A percentile compares a stretch with the other conserved stretches of the same genome.
phyloP scores from a whole-genome alignment of 768 basidiomycete species.

The Lepiota subincarnata region DNA sequence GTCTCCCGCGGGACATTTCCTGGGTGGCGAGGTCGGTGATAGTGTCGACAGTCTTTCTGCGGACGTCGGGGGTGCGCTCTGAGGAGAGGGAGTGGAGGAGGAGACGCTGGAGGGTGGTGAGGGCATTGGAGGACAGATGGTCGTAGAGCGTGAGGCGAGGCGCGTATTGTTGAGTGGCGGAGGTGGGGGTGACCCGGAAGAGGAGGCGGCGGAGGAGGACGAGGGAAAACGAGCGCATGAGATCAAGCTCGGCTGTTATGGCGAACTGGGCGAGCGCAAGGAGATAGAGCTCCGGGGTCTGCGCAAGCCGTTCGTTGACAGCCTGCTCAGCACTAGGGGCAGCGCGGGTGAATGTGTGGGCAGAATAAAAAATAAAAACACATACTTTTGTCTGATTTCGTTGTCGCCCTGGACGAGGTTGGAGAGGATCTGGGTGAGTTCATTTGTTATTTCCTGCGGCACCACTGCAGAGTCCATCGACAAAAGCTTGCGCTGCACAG shows the following conservation, averaged over 20 bases:
- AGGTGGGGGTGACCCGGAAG: constrained; percentile 52
- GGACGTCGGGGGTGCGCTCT: constrained; percentile 54
- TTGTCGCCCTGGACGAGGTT: constrained; percentile 85
- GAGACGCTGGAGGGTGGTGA: constrained; percentile 71
- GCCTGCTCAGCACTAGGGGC: constrained; percentile 65
- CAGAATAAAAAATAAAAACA: constrained; percentile 9
- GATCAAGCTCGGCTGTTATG: constrained; percentile 71
- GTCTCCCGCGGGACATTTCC: constrained; percentile 68
- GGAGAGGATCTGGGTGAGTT: constrained; percentile 79
- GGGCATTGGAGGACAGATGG: constrained; percentile 64
- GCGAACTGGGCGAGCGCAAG: constrained; percentile 79
- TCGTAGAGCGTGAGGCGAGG: constrained; percentile 64
- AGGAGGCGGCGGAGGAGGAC: constrained; percentile 77
- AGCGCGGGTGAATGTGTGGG: background rate
- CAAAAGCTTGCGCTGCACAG: no score
- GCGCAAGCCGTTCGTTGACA: constrained; percentile 74
- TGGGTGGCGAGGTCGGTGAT: constrained; percentile 73
- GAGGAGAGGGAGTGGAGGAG: constrained; percentile 66
- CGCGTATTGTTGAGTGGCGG: constrained; percentile 12
- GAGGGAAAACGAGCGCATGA: constrained; percentile 84
- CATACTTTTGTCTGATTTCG: constrained; percentile 69
- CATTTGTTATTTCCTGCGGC: constrained; percentile 65
- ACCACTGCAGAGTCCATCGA: constrained; percentile 43
- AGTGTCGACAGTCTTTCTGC: constrained; percentile 71
- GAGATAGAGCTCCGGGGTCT: constrained; percentile 75